Conservation (phyloP, 1,139 yeast species). For the Suhomyces wounanorum region DNA sequence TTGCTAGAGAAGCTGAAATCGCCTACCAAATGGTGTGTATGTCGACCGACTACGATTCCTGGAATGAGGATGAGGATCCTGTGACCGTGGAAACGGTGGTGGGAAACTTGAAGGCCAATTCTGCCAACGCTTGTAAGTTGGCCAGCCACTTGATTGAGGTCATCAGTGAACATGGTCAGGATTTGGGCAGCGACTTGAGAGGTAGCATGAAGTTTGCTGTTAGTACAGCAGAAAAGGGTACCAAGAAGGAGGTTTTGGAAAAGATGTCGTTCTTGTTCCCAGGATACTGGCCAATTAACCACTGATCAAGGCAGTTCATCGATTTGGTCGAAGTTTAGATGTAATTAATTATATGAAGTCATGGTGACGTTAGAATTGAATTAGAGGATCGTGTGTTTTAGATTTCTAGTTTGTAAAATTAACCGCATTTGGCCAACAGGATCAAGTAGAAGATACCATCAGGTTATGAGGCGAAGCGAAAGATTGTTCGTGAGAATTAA, state of each 20-base stretch:
- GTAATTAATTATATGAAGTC: too few species aligned
- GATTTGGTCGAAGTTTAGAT: too few species aligned
- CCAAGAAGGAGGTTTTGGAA: conserved; percentile 69
- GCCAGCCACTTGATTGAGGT: conserved; percentile 69
- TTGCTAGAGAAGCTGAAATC: conserved; percentile 96
- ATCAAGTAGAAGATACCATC: too few species aligned
- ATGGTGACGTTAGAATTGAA: too few species aligned
- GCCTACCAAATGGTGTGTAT: conserved; percentile 97
- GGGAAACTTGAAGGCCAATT: conserved; percentile 84
- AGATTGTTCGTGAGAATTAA: too few species aligned
- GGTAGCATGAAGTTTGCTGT: conserved; percentile 84
- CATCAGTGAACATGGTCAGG: conserved; percentile 58
- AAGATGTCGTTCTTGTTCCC: conserved; percentile 89
- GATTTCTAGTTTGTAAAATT: too few species aligned
- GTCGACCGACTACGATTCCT: conserved; percentile 98
- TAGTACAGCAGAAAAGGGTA: conserved; percentile 76
- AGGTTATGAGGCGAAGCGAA: too few species aligned
- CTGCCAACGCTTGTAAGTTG: conserved; percentile 78
- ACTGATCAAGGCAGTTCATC: background rate
- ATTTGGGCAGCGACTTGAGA: conserved; percentile 65
- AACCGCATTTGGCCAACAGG: too few species aligned
- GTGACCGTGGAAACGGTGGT: conserved; percentile 97
- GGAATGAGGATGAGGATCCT: conserved; percentile 94
- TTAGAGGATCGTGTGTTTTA: too few species aligned
- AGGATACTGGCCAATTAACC: conserved; percentile 70